These are phyloP conservation scores for Cocos nucifera DNA, from an alignment of 176 grass and related monocot species.

Conservation along the genomic window DNA sequence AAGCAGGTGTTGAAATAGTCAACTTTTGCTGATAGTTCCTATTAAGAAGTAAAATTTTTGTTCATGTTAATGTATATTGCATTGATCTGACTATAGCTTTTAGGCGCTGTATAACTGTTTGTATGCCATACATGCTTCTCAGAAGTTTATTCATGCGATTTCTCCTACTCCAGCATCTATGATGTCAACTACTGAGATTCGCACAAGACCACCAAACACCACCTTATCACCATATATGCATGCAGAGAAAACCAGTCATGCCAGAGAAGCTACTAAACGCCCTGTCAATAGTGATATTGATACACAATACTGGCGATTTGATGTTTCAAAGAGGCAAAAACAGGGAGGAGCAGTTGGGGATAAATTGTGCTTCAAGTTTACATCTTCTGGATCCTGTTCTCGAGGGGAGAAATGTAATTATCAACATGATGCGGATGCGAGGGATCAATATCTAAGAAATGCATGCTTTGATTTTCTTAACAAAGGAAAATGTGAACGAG, in stretches of 20 bases:
- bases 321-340: conserved; percentile 64
- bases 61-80: not conserved
- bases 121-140: conserved; percentile 29
- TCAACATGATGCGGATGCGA: conserved; percentile 59
- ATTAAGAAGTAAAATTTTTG: too few species aligned
- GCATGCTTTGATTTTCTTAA: conserved; percentile 96
- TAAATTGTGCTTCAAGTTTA: conserved; percentile 78
- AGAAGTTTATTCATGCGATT: conserved; percentile 99
- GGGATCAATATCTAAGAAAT: conserved; percentile 59
- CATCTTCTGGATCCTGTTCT: conserved; percentile 63
- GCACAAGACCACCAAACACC: conserved; percentile 56
- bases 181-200: conserved; percentile 72
- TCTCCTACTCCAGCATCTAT: conserved; percentile 87
- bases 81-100: conserved; percentile 11
- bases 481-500: conserved; percentile 79
- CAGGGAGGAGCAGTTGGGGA: conserved; percentile 37
- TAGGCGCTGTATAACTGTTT: conserved; percentile 23
- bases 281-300: conserved; percentile 28
- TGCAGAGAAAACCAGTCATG: conserved; percentile 31
- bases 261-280: conserved; percentile 52
- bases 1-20: too few species aligned
- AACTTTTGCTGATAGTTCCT: too few species aligned
- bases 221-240: conserved; percentile 61
- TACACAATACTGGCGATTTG: conserved; percentile 86
- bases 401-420: conserved; percentile 50